Evolutionary conservation across 805 yeast genomes (phyloP), one percentile per base, ranked within the genome.

Genomic region (Ogataea corticis): DNA sequence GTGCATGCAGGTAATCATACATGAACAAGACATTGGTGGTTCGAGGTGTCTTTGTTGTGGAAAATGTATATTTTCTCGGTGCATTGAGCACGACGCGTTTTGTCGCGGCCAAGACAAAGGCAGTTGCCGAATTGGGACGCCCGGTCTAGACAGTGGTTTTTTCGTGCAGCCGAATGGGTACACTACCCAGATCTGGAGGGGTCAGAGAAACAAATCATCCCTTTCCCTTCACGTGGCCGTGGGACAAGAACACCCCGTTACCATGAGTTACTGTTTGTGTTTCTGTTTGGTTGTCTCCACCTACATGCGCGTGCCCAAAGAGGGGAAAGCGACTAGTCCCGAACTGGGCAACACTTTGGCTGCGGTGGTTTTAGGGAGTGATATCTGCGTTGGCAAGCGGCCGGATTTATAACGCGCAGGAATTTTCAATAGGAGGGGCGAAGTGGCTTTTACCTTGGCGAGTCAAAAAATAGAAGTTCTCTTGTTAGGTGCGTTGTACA

Each of bases 61-160:
- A n/a, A n/a, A n/a, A n/a, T n/a, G n/a, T n/a, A n/a, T n/a, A n/a
- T n/a, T n/a, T n/a, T n/a, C n/a, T n/a, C n/a, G n/a, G n/a, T 21
- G 38, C 38, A 34, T 5, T 31, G 21, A 11, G 25, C 28, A 36
- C 30, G 21, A 36, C 7, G 25, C 15, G 12, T 25, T 15, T 36
- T 36, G 4, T 29, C 15, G 10, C 18, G 12, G 33, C 12, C 33
- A 14, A 31, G 18, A 31, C 16, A 31, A 31, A 31, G 11, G 18
- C 4, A 3, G 6, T 9, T 31, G 12, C 38, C 18, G 5, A 3
- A 23, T 35, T 9, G 10, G 40, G 16, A 13, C 11, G 6, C 12
- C 33, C 4, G 40, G 40, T 37, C 40, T 37, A 37, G 40, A 37
- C 9, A 25, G 40, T 31, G 32, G 23, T 37, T 37, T 37, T 37